phyloP scores from a whole-genome alignment of 805 yeast genomes.

The Spathaspora sp. region DNA sequence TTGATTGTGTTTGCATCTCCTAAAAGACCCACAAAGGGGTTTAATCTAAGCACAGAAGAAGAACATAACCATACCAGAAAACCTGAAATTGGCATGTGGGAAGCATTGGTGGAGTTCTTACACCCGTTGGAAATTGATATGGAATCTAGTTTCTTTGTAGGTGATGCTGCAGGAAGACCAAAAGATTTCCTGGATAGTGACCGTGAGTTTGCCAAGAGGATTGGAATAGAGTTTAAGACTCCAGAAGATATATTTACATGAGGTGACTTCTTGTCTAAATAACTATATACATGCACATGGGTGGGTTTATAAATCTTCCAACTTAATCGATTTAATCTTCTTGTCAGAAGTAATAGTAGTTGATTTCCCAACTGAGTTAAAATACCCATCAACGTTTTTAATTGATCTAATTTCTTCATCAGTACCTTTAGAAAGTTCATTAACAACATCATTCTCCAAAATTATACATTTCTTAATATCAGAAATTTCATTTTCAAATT shows the following conservation, averaged over 20 bases:
- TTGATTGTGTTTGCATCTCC: slow-evolving; percentile 62
- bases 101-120: slow-evolving; percentile 43
- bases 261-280: background rate
- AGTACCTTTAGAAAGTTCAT: slow-evolving; percentile 15
- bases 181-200: slow-evolving; percentile 83
- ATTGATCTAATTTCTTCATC: slow-evolving; percentile 22
- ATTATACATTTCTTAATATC: slow-evolving; percentile 41
- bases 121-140: slow-evolving; percentile 30
- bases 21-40: slow-evolving; percentile 40
- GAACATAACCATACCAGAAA: slow-evolving; percentile 52
- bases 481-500: slow-evolving; percentile 68
- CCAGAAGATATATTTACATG: slow-evolving; percentile 67
- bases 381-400: slow-evolving; percentile 58
- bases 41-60: slow-evolving; percentile 20
- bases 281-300: slow-evolving; percentile 1
- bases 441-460: slow-evolving; percentile 24
- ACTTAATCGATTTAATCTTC: slow-evolving; percentile 16
- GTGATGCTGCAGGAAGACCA: slow-evolving; percentile 92
- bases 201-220: slow-evolving; percentile 56
- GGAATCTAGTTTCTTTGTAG: slow-evolving; percentile 63
- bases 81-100: slow-evolving; percentile 80
- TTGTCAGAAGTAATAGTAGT: slow-evolving; percentile 15
- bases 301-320: slow-evolving; percentile 13
- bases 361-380: slow-evolving; percentile 58
- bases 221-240: slow-evolving; percentile 51